A percentile compares a stretch with the other conserved stretches of the same genome.
Conservation (phyloP, 129 eudicot genomes). For the Pseudognaphalium luteoalbum region DNA sequence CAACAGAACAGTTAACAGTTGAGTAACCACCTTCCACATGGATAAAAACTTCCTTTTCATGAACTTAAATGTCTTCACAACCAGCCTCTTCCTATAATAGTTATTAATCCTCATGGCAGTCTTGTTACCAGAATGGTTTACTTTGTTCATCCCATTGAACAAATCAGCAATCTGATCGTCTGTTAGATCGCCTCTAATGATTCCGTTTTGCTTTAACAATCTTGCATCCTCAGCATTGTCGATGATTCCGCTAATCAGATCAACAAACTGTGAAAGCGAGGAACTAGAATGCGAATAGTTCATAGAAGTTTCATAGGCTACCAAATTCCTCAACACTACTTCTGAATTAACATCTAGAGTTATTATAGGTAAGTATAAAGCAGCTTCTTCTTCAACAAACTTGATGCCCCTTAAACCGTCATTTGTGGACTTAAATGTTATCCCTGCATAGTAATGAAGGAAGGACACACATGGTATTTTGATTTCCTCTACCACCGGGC, state of each 20-base stretch:
- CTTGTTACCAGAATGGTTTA: conserved; percentile 23
- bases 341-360: conserved; percentile 43
- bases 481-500: conserved; percentile 42
- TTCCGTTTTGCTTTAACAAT: conserved; percentile 30
- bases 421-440: conserved; percentile 27
- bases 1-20: conserved; percentile 29
- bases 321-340: conserved; percentile 50
- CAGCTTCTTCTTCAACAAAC: conserved; percentile 26
- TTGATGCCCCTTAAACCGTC: conserved; percentile 35
- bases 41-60: conserved; percentile 21
- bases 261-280: conserved; percentile 34
- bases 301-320: conserved; percentile 43
- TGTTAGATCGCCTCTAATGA: conserved; percentile 30
- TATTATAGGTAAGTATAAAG: conserved; percentile 44
- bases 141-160: conserved; percentile 55
- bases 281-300: conserved; percentile 21
- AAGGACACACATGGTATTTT: conserved; percentile 44
- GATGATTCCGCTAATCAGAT: conserved; percentile 50
- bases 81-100: conserved; percentile 28
- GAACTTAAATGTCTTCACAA: conserved; percentile 31
- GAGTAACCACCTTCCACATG: conserved; percentile 31
- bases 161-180: conserved; percentile 39
- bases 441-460: conserved; percentile 38
- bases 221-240: conserved; percentile 42
- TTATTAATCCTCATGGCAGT: conserved; percentile 27